phyloP scores from a whole-genome alignment of 108 stramenopile species.

The Nitzschia palea region DNA sequence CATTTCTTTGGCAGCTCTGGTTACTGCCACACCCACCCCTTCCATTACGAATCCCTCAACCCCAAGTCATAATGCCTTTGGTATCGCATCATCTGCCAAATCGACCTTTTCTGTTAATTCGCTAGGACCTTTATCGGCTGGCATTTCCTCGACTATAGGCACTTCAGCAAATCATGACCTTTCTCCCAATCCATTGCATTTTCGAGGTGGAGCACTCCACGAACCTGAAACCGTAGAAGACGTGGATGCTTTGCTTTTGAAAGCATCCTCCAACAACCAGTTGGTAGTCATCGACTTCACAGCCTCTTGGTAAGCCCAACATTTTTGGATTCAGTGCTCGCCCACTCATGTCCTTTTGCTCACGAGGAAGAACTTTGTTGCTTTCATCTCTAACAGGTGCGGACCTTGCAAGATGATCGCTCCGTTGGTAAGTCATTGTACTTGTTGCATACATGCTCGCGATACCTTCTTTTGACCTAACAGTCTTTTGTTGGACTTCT shows the following conservation, averaged over 20 bases:
- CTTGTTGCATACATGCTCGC: neutral
- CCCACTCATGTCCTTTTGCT: neutral
- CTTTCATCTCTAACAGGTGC: constrained; percentile 37
- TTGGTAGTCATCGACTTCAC: constrained; percentile 85
- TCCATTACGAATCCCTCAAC: constrained; percentile 4
- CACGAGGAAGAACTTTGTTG: neutral
- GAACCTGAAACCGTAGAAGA: constrained; percentile 62
- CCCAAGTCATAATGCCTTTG: constrained; percentile 4
- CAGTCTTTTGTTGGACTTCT: too few species aligned
- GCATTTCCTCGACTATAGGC: neutral
- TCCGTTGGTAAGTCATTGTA: constrained; percentile 47
- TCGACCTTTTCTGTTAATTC: neutral
- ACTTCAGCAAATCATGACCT: neutral
- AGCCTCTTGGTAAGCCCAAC: constrained; percentile 54
- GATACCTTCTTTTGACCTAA: neutral
- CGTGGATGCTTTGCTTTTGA: constrained; percentile 62
- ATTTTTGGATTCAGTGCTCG: neutral
- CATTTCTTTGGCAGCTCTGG: neutral
- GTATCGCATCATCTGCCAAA: neutral
- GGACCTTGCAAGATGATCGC: constrained; percentile 89
- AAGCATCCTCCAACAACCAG: constrained; percentile 59
- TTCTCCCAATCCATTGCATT: constrained; percentile 8
- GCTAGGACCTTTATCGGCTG: too few species aligned
- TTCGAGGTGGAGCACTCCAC: constrained; percentile 75
- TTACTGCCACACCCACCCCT: neutral